phyloP scores from a whole-genome alignment of 164 flowering plant genomes.

The Stephania japonica region DNA sequence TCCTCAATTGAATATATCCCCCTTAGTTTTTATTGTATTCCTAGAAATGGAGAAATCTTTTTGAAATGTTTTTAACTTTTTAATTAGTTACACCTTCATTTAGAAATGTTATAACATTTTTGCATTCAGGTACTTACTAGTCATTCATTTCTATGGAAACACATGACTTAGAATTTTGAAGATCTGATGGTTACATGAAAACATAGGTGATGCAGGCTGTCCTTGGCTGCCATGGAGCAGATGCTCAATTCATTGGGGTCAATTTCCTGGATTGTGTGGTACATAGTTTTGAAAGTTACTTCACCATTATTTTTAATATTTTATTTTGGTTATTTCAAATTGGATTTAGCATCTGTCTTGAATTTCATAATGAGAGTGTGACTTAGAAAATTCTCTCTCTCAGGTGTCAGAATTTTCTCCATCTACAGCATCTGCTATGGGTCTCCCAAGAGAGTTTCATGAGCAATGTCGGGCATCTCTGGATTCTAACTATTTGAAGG shows the following conservation, averaged over 20 bases:
- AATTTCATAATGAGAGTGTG: not conserved
- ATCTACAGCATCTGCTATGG: constrained; percentile 85
- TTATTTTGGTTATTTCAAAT: not conserved
- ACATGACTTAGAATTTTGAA: not conserved
- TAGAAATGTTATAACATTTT: not conserved
- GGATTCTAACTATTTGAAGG: constrained; percentile 79
- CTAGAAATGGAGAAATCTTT: not conserved
- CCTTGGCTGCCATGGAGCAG: constrained; percentile 61
- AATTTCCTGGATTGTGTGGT: constrained; percentile 88
- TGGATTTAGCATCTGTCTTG: constrained; percentile 2
- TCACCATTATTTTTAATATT: too few relatives aligned
- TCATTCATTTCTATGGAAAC: not conserved
- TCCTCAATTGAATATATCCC: too few relatives aligned
- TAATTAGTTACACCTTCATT: not conserved
- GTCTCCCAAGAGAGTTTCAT: constrained; percentile 94
- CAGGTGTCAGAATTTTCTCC: constrained; percentile 97
- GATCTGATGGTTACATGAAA: constrained; percentile 5
- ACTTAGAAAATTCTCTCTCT: constrained; percentile 2
- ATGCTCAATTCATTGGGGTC: constrained; percentile 73
- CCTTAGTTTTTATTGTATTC: not conserved
- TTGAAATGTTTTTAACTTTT: too few relatives aligned
- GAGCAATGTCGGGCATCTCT: constrained; percentile 69
- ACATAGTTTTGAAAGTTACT: constrained; percentile 10
- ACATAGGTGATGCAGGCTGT: constrained; percentile 74
- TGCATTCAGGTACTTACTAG: not conserved